Base-by-base conservation (phyloP, 2,329 filamentous ascomycete genomes). In the Cercospora nicotianae region DNA sequence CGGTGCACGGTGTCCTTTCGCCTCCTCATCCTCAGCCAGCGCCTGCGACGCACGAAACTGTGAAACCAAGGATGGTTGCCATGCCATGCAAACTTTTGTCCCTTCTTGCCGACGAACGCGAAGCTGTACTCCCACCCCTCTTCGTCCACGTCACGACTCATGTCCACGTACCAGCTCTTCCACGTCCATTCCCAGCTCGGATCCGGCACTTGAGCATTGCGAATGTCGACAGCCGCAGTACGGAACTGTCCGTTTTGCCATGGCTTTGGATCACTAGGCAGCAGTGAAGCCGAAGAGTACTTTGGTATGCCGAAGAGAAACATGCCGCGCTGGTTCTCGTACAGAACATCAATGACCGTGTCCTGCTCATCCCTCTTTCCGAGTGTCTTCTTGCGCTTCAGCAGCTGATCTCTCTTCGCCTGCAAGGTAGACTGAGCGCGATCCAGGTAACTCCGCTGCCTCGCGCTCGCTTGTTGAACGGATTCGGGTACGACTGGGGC, bases 121-220 rank as follows among this genome's bases (percentile, higher is more conserved):
- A 97, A 93, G 16, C 92, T 95, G 80, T 99, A 99, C 77, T 96
- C 91, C 95, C 95, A 99, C 3, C 95, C 95, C 70, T 94, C 91
- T 70, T 94, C 90, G 75, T 98, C 95, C 10, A 91, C 89, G 67
- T 91, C 90, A 2, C 90, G 87, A n/a, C 83, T 94, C 92, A 86
- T 92, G 82, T 91, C 89, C 31, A 90, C 88, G 76, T 90, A 90
- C 88, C 89, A 91, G 48, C 84, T 85, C 76, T 86, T 86, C 89
- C 89, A 91, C 9, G 84, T 88, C 95, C 95, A 99, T 77, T 92
- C 89, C 95, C 95, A 99, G 70, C 90, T 92, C 5, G 95, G 95
- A 77, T 99, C 95, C 0, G 95, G 95, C 1, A 97, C 88, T 78
- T 97, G 94, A 0, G 94, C 93, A 68, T 93, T 97, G 68, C 90